Conservation (phyloP, 345 rosid species). For the Camelina sativa region DNA sequence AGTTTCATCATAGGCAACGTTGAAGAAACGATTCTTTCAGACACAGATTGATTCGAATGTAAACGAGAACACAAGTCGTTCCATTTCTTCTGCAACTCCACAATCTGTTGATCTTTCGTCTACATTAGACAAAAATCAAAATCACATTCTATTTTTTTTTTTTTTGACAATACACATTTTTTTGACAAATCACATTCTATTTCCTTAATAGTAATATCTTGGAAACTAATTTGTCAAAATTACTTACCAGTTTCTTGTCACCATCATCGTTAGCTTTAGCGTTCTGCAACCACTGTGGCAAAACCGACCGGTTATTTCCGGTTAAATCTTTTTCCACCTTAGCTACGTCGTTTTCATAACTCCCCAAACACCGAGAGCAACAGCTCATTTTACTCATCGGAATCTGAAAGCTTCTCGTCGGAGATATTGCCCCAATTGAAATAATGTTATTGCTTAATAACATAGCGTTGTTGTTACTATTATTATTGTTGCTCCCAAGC, state of each 20-base stretch:
- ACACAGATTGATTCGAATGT: slow-evolving; percentile 59
- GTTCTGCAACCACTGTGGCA: slow-evolving; percentile 88
- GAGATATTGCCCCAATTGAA: slow-evolving; percentile 58
- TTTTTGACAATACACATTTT: too few relatives aligned
- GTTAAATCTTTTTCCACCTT: slow-evolving; percentile 54
- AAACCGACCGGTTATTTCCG: slow-evolving; percentile 51
- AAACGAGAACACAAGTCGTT: slow-evolving; percentile 62
- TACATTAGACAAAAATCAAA: slow-evolving; percentile 34
- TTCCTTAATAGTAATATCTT: neutral
- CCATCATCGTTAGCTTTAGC: slow-evolving; percentile 58
- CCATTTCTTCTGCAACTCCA: slow-evolving; percentile 88
- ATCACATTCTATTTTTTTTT: too few relatives aligned
- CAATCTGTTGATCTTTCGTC: slow-evolving; percentile 65
- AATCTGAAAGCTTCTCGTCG: slow-evolving; percentile 56
- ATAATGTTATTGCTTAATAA: slow-evolving; percentile 46
- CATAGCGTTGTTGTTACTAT: slow-evolving; percentile 39
- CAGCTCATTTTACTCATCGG: slow-evolving; percentile 48
- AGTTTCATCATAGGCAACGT: slow-evolving; percentile 46
- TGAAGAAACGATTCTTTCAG: slow-evolving; percentile 54
- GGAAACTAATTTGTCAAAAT: neutral
- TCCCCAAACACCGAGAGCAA: slow-evolving; percentile 70
- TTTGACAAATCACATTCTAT: too few relatives aligned
- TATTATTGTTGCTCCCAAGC: slow-evolving; percentile 57
- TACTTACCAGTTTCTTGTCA: slow-evolving; percentile 54
- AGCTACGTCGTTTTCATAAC: slow-evolving; percentile 69